Evolutionary conservation across 2,329 filamentous ascomycete genomes (phyloP), one percentile per base, ranked within the genome.

Genomic region (Hymenoscyphus infarciens): DNA sequence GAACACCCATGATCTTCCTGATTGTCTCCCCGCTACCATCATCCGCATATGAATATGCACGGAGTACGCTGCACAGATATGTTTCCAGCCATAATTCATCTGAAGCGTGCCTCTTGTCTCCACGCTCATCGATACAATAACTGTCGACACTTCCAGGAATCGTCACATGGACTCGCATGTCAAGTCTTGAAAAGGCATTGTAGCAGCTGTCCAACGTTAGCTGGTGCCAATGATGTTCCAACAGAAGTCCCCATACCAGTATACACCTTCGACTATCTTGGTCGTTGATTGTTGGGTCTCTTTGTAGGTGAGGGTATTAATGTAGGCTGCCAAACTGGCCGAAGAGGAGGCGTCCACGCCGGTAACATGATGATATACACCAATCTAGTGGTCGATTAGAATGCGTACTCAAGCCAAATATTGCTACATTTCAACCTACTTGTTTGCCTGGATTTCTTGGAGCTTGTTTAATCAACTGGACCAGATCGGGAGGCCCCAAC

Each of bases 141-240:
- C 92, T 96, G 76, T 99, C 94, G 59, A 99, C 92, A 10, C 91
- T 95, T 64, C 95, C 95, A 19, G 95, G 95, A 67, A 99, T 98
- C 68, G 93, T 94, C 64, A 99, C 94, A 74, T 98, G 93, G 13
- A 99, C 94, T 65, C 95, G 92, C 95, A 99, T 99, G 74, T 99
- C 95, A 60, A 98, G 83, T 67, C 96, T 87, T 5, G 95, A 98
- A 77, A 99, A 97, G 68, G 95, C 95, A 91, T 99, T 99, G 83
- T 99, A 99, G 78, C 95, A 99, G 79, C 83, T 86, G 72, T 38
- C 22, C 57, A 29, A 35, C 16, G 22, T 71, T 59, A 66, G 76
- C 78, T 75, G 74, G 3, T 42, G n/a, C 25, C 16, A 27, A 16
- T n/a, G 25, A 4, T n/a, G 13, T 22, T 15, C 45, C 56, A 22